Conservation (phyloP, 1,284 basidiomycete species). For the Malassezia sp. region DNA sequence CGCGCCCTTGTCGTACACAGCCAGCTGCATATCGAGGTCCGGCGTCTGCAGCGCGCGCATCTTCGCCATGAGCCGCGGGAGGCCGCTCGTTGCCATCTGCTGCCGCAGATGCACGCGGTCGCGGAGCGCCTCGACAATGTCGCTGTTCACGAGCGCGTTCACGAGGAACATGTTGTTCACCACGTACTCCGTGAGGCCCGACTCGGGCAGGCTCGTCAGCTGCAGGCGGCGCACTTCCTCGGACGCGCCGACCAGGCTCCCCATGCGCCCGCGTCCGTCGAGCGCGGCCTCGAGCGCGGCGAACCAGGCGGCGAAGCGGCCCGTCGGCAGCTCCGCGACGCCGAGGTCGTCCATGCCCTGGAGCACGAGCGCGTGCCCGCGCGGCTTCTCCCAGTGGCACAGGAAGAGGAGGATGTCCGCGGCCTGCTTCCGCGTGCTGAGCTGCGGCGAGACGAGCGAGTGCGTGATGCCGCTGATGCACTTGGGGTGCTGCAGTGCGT, state of each 20-base stretch:
- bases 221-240: conserved; percentile 61
- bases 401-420: conserved; percentile 61
- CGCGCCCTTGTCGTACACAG: conserved; percentile 58
- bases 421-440: conserved; percentile 67
- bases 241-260: conserved; percentile 82
- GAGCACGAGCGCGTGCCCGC: conserved; percentile 50
- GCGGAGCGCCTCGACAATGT: conserved; percentile 52
- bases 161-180: conserved; percentile 36
- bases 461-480: conserved; percentile 72
- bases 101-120: conserved; percentile 70
- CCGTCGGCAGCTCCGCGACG: conserved; percentile 26
- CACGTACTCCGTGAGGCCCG: conserved; percentile 56
- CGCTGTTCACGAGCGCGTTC: conserved; percentile 34
- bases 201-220: conserved; percentile 58
- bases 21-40: conserved; percentile 60
- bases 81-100: conserved; percentile 77
- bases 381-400: conserved; percentile 50
- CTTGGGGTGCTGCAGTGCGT: conserved; percentile 65
- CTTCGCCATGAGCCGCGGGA: conserved; percentile 63
- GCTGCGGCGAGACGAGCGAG: conserved; percentile 70
- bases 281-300: conserved; percentile 66
- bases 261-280: conserved; percentile 82
- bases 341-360: conserved; percentile 49
- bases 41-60: conserved; percentile 59
- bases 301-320: conserved; percentile 78